Conservation (phyloP, 495 filamentous ascomycete species). For the Aspergillus biplanus region DNA sequence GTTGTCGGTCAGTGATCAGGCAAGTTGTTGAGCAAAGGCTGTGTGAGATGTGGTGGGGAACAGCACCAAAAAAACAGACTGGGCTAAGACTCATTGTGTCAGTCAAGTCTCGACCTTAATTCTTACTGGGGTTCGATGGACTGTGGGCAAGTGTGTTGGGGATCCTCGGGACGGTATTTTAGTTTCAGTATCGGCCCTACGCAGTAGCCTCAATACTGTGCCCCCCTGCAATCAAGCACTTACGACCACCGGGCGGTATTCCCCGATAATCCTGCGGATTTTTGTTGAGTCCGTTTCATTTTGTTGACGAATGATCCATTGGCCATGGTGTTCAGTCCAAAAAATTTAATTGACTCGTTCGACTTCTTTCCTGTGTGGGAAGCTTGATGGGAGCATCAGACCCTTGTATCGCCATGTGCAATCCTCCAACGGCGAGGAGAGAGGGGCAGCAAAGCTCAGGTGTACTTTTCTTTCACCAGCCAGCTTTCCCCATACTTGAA, state of each 20-base stretch:
- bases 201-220: slow-evolving; percentile 34
- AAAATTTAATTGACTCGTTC: neutral
- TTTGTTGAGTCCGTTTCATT: slow-evolving; percentile 19
- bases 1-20: slow-evolving; percentile 4
- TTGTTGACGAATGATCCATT: slow-evolving; percentile 5
- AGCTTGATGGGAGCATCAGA: too few relatives aligned
- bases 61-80: slow-evolving; percentile 18
- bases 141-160: slow-evolving; percentile 31
- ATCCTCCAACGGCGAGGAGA: too few relatives aligned
- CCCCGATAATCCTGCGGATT: slow-evolving; percentile 8
- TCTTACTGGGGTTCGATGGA: slow-evolving; percentile 18
- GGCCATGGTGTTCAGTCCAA: neutral
- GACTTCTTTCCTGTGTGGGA: too few relatives aligned
- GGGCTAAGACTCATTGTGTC: slow-evolving; percentile 17
- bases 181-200: slow-evolving; percentile 33
- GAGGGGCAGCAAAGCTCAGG: too few relatives aligned
- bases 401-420: too few relatives aligned
- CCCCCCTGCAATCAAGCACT: slow-evolving; percentile 2
- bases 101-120: slow-evolving; percentile 22
- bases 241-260: slow-evolving; percentile 10
- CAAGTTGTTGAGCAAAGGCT: slow-evolving; percentile 2
- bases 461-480: too few relatives aligned
- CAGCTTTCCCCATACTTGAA: slow-evolving; percentile 2
- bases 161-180: slow-evolving; percentile 28
- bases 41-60: slow-evolving; percentile 5